Percentiles rank a stretch among this genome's conserved stretches.
phyloP scores from a whole-genome alignment of 169 alveolate species.

The Eimeria praecox region DNA sequence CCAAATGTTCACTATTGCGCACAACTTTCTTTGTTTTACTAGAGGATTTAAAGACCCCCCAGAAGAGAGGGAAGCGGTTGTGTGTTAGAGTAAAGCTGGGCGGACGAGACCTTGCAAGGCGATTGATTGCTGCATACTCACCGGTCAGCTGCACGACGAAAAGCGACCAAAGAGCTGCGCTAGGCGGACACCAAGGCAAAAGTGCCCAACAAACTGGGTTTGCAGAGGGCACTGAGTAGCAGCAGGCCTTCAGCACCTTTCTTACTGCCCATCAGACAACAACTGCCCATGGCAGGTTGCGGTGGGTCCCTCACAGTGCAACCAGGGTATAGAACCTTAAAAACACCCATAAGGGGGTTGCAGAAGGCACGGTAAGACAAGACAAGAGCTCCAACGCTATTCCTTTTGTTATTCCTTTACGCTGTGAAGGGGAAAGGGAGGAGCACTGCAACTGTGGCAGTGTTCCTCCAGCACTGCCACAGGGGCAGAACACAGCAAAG shows the following conservation, averaged over 20 bases:
- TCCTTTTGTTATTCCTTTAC: background rate
- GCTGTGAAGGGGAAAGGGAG: background rate
- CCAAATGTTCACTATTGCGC: background rate
- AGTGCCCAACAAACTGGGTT: background rate
- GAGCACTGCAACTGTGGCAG: background rate
- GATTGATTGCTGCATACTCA: background rate
- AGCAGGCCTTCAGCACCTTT: background rate
- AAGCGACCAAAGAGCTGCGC: background rate
- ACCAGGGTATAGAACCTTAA: background rate
- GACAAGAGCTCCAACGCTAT: background rate
- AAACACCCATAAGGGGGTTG: background rate
- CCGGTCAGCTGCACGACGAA: background rate
- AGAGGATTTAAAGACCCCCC: background rate
- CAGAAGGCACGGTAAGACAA: background rate
- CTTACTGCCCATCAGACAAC: background rate
- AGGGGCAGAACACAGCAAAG: background rate
- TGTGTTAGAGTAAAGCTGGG: background rate
- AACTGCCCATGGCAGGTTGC: background rate
- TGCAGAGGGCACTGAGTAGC: background rate
- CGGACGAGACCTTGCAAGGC: background rate
- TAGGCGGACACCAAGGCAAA: background rate
- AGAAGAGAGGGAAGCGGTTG: background rate
- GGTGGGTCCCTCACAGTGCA: too few relatives aligned
- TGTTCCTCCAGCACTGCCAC: too few relatives aligned
- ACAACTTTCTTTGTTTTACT: background rate